Evolutionary conservation across 441 rosid genomes (phyloP).

Genomic region (Rhodomyrtus psidioides): DNA sequence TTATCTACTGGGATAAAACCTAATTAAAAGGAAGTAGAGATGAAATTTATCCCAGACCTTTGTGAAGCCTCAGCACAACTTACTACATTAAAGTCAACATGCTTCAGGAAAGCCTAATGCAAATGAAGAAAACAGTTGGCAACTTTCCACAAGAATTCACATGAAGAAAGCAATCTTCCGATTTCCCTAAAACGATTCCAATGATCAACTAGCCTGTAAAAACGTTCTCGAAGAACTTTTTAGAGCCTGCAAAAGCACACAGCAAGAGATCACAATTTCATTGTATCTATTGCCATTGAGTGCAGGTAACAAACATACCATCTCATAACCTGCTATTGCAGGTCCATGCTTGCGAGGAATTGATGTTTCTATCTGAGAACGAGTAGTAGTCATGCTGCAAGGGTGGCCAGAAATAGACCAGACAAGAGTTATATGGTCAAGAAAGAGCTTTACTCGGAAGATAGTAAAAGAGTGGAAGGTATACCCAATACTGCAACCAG

Average conservation of each 20-base stretch:
- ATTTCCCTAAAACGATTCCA: background rate
- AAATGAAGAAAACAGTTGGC: constrained; percentile 1
- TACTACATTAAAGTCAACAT: constrained; percentile 83
- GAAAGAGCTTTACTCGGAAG: background rate
- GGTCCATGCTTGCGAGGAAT: constrained; percentile 99
- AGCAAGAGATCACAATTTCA: background rate
- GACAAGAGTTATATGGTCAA: constrained; percentile 6
- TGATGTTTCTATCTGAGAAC: constrained; percentile 78
- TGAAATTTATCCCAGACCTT: constrained; percentile 42
- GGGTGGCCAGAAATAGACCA: background rate
- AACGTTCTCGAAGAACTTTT: constrained; percentile 84
- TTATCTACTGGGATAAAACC: background rate
- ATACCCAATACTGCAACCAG: too few species aligned
- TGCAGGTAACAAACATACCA: constrained; percentile 39
- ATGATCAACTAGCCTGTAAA: constrained; percentile 48
- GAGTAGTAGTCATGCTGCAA: constrained; percentile 72
- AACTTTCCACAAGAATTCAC: background rate
- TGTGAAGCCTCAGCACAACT: constrained; percentile 98
- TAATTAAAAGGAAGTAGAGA: background rate
- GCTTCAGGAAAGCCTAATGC: constrained; percentile 74
- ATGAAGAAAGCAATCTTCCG: background rate
- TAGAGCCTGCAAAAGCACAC: constrained; percentile 50
- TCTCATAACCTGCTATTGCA: constrained; percentile 95
- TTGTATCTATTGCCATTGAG: background rate
- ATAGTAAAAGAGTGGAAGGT: background rate